These are phyloP conservation scores for Fonsecaea nubica DNA, from an alignment of 2,329 filamentous ascomycete species.

Conservation along the genomic window DNA sequence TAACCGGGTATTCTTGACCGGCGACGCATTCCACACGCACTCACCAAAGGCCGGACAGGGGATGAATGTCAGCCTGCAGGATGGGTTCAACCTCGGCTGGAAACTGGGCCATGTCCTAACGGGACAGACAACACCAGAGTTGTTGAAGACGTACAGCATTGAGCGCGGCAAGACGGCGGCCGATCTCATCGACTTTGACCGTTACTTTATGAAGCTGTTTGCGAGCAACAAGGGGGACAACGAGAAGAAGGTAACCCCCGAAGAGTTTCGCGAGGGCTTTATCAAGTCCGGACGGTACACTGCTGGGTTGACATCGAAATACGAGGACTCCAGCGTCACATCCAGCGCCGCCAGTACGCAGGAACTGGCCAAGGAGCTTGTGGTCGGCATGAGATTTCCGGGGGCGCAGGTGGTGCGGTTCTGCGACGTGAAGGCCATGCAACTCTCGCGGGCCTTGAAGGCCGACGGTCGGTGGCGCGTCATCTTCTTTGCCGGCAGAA, in stretches of 20 bases:
- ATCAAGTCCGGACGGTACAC: conserved; percentile 65
- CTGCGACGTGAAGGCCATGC: conserved; percentile 65
- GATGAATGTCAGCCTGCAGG: conserved; percentile 62
- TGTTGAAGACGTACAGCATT: conserved; percentile 61
- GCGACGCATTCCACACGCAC: conserved; percentile 73
- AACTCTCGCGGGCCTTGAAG: conserved; percentile 56
- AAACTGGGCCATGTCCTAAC: conserved; percentile 61
- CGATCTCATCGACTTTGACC: conserved; percentile 68
- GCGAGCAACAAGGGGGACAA: conserved; percentile 47
- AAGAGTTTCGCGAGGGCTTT: conserved; percentile 64
- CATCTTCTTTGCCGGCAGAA: conserved; percentile 57
- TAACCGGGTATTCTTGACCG: conserved; percentile 70
- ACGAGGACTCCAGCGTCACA: conserved; percentile 59
- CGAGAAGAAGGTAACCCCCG: conserved; percentile 46
- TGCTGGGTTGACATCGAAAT: conserved; percentile 64
- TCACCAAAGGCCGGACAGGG: conserved; percentile 74
- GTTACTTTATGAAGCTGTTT: conserved; percentile 61
- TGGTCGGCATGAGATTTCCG: conserved; percentile 58
- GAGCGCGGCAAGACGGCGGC: conserved; percentile 61
- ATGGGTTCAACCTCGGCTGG: conserved; percentile 67
- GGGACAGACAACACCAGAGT: conserved; percentile 50
- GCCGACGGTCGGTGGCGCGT: conserved; percentile 61
- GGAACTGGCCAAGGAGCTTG: conserved; percentile 47
- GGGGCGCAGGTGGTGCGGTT: conserved; percentile 66
- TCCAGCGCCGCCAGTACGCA: conserved; percentile 45